A percentile compares a stretch with the other conserved stretches of the same genome.
These are phyloP conservation scores for Pichia sp. DNA, from an alignment of 1,139 yeast species.

Conservation along the genomic window DNA sequence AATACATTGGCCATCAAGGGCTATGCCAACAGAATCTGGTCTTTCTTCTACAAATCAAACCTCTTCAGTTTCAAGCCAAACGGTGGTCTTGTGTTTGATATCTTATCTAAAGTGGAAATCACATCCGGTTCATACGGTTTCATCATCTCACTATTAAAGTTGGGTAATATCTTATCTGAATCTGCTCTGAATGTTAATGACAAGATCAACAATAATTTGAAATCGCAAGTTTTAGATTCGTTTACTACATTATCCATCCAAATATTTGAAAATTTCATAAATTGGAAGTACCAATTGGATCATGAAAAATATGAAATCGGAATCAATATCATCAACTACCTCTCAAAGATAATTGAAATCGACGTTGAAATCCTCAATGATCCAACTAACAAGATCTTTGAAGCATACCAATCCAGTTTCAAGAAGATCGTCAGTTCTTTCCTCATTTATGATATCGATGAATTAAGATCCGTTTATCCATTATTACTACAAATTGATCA, in stretches of 20 bases:
- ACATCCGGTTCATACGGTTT: slow-evolving; percentile 66
- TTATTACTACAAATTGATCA: slow-evolving; percentile 51
- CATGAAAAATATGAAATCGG: slow-evolving; percentile 67
- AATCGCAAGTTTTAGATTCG: slow-evolving; percentile 54
- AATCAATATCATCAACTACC: slow-evolving; percentile 50
- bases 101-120: slow-evolving; percentile 74
- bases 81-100: slow-evolving; percentile 62
- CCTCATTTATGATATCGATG: slow-evolving; percentile 49
- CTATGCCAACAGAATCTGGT: slow-evolving; percentile 74
- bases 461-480: slow-evolving; percentile 57
- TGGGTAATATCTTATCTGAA: slow-evolving; percentile 53
- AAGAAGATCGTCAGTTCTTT: slow-evolving; percentile 54
- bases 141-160: slow-evolving; percentile 55
- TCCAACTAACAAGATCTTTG: slow-evolving; percentile 39
- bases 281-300: slow-evolving; percentile 61
- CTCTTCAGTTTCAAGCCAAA: slow-evolving; percentile 64
- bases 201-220: slow-evolving; percentile 42
- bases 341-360: slow-evolving; percentile 56
- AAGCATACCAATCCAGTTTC: slow-evolving; percentile 51
- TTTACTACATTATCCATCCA: slow-evolving; percentile 57
- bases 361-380: slow-evolving; percentile 42
- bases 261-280: slow-evolving; percentile 71
- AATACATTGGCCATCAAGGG: slow-evolving; percentile 43
- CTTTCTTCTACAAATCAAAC: slow-evolving; percentile 66
- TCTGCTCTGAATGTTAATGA: slow-evolving; percentile 46